These are phyloP conservation scores for Cyclocybe aegerita DNA, from an alignment of 768 basidiomycete species.

Conservation along the genomic window DNA sequence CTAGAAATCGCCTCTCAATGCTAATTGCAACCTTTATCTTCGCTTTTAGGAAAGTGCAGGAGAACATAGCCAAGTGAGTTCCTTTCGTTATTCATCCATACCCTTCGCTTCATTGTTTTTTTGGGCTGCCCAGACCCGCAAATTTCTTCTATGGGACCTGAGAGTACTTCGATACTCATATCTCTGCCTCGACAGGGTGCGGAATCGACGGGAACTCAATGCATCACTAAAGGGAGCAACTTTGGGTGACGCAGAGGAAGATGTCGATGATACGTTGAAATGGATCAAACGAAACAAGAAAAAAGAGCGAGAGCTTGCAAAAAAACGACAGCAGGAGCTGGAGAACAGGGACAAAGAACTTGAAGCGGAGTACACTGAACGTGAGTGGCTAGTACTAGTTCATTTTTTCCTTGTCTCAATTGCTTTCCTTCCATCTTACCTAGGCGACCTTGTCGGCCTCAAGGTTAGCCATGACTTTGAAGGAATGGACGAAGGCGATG, in stretches of 20 bases:
- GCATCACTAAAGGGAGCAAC: slow-evolving; percentile 90
- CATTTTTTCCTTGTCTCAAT: not conserved
- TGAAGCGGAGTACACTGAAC: slow-evolving; percentile 82
- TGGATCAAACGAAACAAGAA: slow-evolving; percentile 95
- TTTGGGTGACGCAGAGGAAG: slow-evolving; percentile 83
- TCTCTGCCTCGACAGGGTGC: slow-evolving; percentile 66
- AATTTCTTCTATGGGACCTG: slow-evolving; percentile 17
- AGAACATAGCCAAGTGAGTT: slow-evolving; percentile 88
- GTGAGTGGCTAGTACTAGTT: slow-evolving; percentile 42
- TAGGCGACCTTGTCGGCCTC: slow-evolving; percentile 89
- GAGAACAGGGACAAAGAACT: slow-evolving; percentile 81
- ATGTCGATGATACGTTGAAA: slow-evolving; percentile 75
- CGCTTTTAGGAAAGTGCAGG: slow-evolving; percentile 60
- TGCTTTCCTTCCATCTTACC: not conserved
- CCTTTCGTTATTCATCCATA: slow-evolving; percentile 14
- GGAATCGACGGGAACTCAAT: slow-evolving; percentile 91
- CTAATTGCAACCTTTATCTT: slow-evolving; percentile 20
- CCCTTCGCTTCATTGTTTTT: slow-evolving; percentile 43
- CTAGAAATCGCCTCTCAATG: not conserved
- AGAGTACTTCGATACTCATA: slow-evolving; percentile 41
- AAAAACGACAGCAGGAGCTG: slow-evolving; percentile 77
- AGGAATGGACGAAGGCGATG: slow-evolving; percentile 90
- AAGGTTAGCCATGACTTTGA: slow-evolving; percentile 97
- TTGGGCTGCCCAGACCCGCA: slow-evolving; percentile 38
- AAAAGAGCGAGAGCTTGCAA: slow-evolving; percentile 84